Evolutionary conservation across 2,329 filamentous ascomycete genomes (phyloP).

Genomic region (Zarea fungicola): DNA sequence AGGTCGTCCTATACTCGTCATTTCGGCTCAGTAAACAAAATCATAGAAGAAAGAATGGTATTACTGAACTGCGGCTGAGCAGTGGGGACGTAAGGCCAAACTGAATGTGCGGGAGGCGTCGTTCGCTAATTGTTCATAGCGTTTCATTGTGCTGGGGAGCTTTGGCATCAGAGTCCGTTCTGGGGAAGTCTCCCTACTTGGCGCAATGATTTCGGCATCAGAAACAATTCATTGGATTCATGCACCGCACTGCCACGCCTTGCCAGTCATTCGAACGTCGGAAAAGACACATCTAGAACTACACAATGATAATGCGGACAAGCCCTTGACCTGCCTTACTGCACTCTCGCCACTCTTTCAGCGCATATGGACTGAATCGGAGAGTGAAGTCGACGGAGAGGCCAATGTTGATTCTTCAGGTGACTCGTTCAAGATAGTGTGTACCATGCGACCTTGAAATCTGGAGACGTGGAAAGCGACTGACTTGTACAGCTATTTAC

Average conservation of each 20-base stretch:
- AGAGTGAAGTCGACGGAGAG: slow-evolving; percentile 17
- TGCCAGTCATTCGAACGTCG: slow-evolving; percentile 58
- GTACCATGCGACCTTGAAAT: slow-evolving; percentile 17
- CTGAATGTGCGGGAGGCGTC: too few species aligned
- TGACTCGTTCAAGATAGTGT: slow-evolving; percentile 47
- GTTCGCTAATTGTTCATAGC: slow-evolving; percentile 35
- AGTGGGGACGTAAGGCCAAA: slow-evolving; percentile 46
- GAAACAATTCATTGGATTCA: slow-evolving; percentile 50
- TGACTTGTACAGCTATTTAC: slow-evolving; percentile 44
- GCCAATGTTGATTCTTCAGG: slow-evolving; percentile 20
- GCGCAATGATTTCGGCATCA: slow-evolving; percentile 53
- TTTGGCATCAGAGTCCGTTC: slow-evolving; percentile 58
- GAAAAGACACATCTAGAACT: slow-evolving; percentile 51
- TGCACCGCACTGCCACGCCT: slow-evolving; percentile 63
- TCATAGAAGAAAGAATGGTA: slow-evolving; percentile 34
- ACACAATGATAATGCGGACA: slow-evolving; percentile 44
- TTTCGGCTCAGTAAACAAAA: slow-evolving; percentile 43
- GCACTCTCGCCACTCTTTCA: slow-evolving; percentile 61
- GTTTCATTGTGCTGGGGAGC: slow-evolving; percentile 60
- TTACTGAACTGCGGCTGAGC: slow-evolving; percentile 36
- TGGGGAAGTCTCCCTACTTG: slow-evolving; percentile 61
- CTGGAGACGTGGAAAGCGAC: slow-evolving; percentile 11
- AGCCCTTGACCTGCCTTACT: slow-evolving; percentile 48
- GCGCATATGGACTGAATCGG: slow-evolving; percentile 56
- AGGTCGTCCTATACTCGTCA: slow-evolving; percentile 36